A percentile compares a stretch with the other conserved stretches of the same genome.
Evolutionary conservation across 2,329 filamentous ascomycete genomes (phyloP).

Genomic region (Leptographium lundbergii): DNA sequence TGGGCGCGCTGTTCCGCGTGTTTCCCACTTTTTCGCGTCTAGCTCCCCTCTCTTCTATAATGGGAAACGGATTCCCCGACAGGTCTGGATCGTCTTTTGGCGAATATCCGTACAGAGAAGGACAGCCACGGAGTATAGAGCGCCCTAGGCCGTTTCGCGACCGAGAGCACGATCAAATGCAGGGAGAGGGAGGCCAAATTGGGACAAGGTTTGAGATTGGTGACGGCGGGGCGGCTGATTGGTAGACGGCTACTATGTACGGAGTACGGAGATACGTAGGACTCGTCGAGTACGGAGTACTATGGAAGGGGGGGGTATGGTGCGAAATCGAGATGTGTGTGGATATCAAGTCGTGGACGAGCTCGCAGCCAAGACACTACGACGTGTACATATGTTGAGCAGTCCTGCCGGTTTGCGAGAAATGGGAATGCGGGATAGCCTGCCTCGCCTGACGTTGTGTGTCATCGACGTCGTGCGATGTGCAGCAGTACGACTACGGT

Average conservation of each 20-base stretch:
- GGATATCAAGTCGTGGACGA: not conserved
- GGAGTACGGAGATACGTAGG: not conserved
- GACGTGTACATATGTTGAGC: no score
- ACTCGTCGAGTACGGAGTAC: no score
- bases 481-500: not conserved
- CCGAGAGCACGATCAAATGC: conserved; percentile 4
- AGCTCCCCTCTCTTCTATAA: not conserved
- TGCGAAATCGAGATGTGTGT: not conserved
- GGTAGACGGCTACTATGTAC: not conserved
- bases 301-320: not conserved
- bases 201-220: conserved; percentile 8
- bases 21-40: not conserved
- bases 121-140: not conserved
- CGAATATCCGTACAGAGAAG: not conserved
- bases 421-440: not conserved
- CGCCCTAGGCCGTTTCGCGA: not conserved
- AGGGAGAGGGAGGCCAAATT: conserved; percentile 5
- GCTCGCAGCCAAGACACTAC: not conserved
- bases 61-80: not conserved
- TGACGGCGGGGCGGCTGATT: conserved; percentile 7
- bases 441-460: not conserved
- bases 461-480: not conserved
- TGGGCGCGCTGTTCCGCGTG: not conserved
- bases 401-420: not conserved
- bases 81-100: not conserved